Evolutionary conservation across 306 rosid species (phyloP).

Genomic region (Clitoria ternatea): DNA sequence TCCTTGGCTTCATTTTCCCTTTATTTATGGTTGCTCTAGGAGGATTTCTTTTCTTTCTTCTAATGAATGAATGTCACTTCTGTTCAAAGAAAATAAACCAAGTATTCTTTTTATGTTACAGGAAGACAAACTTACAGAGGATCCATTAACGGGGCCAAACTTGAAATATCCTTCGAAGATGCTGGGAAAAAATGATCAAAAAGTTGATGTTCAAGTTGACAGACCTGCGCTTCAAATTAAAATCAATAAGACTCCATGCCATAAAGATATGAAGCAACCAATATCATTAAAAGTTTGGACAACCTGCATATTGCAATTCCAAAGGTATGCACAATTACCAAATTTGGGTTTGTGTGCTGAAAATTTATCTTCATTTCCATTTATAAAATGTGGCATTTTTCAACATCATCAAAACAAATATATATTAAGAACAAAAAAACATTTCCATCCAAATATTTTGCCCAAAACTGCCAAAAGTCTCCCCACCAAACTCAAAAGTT

Average conservation of each 20-base stretch:
- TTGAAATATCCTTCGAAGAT: conserved; percentile 81
- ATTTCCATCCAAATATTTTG: background rate
- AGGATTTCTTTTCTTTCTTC: background rate
- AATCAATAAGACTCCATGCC: conserved; percentile 20
- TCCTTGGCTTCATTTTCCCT: background rate
- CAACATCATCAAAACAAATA: background rate
- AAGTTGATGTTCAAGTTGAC: conserved; percentile 97
- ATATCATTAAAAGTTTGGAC: conserved; percentile 11
- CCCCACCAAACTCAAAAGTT: background rate
- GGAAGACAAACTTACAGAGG: conserved; percentile 72
- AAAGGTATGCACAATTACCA: background rate
- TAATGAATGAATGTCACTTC: conserved; percentile 10
- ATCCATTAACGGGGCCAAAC: conserved; percentile 92
- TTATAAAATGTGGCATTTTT: background rate
- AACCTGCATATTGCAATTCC: background rate
- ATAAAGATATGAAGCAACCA: conserved; percentile 11
- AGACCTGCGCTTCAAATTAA: conserved; percentile 59
- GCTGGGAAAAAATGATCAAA: conserved; percentile 94
- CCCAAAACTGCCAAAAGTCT: background rate
- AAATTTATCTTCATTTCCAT: background rate
- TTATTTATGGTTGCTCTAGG: background rate
- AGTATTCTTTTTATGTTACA: conserved; percentile 3
- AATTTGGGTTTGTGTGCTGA: background rate
- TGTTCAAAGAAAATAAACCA: conserved; percentile 17
- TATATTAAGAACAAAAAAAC: background rate